Conservation (phyloP, 345 rosid genomes). For the Carallia brachiata region DNA sequence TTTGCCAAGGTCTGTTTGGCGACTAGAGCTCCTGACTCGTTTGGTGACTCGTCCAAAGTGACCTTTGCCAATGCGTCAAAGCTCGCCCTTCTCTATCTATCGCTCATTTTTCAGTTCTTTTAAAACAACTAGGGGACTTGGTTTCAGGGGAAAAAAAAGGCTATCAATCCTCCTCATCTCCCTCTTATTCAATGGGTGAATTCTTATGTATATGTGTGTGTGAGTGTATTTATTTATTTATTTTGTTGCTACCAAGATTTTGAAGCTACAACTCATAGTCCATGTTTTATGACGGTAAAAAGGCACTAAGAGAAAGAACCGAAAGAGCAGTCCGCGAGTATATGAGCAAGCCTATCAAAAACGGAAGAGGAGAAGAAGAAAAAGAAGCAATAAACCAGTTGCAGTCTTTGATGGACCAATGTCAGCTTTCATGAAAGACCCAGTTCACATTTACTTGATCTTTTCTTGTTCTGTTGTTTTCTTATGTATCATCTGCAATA, state of each 20-base stretch:
- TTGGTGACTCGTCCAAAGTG: too few relatives aligned
- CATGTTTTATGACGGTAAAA: not conserved
- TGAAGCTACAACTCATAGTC: not conserved
- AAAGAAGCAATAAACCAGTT: slow-evolving; percentile 68
- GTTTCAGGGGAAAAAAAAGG: not conserved
- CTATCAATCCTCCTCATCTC: not conserved
- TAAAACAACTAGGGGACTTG: not conserved
- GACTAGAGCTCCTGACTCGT: too few relatives aligned
- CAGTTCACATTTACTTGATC: not conserved
- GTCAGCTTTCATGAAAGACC: slow-evolving; percentile 41
- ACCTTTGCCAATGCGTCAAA: too few relatives aligned
- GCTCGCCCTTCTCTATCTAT: too few relatives aligned
- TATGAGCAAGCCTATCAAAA: too few relatives aligned
- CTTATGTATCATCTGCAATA: slow-evolving; percentile 17
- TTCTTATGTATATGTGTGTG: not conserved
- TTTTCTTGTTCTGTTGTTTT: slow-evolving; percentile 1
- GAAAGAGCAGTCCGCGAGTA: slow-evolving; percentile 38
- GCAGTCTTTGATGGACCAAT: slow-evolving; percentile 63
- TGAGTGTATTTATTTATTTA: too few relatives aligned
- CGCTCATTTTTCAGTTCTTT: too few relatives aligned
- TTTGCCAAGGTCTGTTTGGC: too few relatives aligned
- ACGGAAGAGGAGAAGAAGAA: too few relatives aligned
- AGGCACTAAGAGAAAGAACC: slow-evolving; percentile 28
- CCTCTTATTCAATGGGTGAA: not conserved
- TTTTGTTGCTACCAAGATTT: not conserved